Conservation (phyloP, 495 filamentous ascomycete species). For the Aspergillus avenaceus region DNA sequence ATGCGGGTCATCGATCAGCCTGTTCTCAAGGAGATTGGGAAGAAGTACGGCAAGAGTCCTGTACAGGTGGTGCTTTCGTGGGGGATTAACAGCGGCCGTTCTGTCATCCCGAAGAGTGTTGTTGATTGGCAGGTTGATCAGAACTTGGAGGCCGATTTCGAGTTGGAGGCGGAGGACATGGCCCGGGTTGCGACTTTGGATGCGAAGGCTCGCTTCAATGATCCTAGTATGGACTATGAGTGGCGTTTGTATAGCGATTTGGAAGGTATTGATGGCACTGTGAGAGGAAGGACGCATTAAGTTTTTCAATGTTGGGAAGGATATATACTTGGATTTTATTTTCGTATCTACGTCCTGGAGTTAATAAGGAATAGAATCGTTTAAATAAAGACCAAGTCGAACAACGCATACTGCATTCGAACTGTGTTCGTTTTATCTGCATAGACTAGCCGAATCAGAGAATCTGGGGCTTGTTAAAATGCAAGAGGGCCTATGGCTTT, state of each 20-base stretch:
- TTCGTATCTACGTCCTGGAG: too few species aligned
- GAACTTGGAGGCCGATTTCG: constrained; percentile 57
- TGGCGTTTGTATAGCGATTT: constrained; percentile 55
- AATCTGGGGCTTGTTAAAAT: too few species aligned
- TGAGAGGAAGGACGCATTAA: constrained; percentile 7
- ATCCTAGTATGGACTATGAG: constrained; percentile 48
- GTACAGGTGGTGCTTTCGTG: constrained; percentile 59
- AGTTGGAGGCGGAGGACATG: constrained; percentile 43
- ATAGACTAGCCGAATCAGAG: too few species aligned
- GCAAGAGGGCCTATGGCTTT: too few species aligned
- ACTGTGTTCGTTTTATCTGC: too few species aligned
- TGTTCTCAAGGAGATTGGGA: constrained; percentile 52
- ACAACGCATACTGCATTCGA: too few species aligned
- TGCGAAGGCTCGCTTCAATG: constrained; percentile 55
- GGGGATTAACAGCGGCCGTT: constrained; percentile 57
- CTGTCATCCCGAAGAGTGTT: constrained; percentile 61
- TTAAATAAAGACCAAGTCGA: too few species aligned
- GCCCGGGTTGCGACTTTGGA: constrained; percentile 44
- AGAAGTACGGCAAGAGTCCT: constrained; percentile 56
- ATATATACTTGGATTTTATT: not conserved
- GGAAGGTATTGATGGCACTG: constrained; percentile 42
- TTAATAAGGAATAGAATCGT: too few species aligned
- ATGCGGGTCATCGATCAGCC: constrained; percentile 51
- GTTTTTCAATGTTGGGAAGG: too few species aligned
- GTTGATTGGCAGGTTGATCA: constrained; percentile 43